Conservation (phyloP, 495 filamentous ascomycete species). For the Tetracladium marchalianum region DNA sequence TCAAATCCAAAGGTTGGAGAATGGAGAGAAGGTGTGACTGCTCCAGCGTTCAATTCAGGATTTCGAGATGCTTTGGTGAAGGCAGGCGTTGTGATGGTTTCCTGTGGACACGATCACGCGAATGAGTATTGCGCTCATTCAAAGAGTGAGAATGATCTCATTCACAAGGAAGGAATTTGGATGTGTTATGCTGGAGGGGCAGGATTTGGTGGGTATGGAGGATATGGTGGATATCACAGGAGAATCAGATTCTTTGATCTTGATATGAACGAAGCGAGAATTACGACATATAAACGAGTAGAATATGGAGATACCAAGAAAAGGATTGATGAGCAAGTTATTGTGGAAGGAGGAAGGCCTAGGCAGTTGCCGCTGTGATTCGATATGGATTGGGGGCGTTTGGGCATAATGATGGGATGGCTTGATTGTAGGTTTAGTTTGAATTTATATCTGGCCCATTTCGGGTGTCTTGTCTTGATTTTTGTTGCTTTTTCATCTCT, state of each 20-base stretch:
- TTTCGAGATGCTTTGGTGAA: slow-evolving; percentile 82
- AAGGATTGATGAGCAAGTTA: slow-evolving; percentile 72
- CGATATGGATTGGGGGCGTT: no score
- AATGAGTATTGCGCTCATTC: slow-evolving; percentile 89
- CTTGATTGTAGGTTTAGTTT: no score
- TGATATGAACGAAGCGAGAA: slow-evolving; percentile 76
- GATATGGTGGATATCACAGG: slow-evolving; percentile 75
- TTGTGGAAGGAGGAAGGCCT: slow-evolving; percentile 72
- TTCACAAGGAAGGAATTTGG: slow-evolving; percentile 66
- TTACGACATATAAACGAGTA: slow-evolving; percentile 85
- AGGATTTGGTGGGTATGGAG: slow-evolving; percentile 91
- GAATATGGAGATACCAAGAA: slow-evolving; percentile 70
- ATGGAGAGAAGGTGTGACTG: slow-evolving; percentile 70
- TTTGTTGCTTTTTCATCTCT: no score
- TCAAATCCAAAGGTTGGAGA: slow-evolving; percentile 46
- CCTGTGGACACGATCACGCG: slow-evolving; percentile 90
- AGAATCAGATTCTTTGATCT: slow-evolving; percentile 84
- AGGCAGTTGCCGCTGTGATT: not conserved
- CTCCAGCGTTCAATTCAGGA: slow-evolving; percentile 76
- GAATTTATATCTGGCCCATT: no score
- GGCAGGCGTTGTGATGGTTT: slow-evolving; percentile 75
- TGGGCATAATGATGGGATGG: no score
- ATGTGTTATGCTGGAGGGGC: slow-evolving; percentile 93
- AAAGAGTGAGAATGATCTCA: slow-evolving; percentile 27
- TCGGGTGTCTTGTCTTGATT: no score